Evolutionary conservation across 1,284 basidiomycete species (phyloP).

Genomic region (Meira nashicola): DNA sequence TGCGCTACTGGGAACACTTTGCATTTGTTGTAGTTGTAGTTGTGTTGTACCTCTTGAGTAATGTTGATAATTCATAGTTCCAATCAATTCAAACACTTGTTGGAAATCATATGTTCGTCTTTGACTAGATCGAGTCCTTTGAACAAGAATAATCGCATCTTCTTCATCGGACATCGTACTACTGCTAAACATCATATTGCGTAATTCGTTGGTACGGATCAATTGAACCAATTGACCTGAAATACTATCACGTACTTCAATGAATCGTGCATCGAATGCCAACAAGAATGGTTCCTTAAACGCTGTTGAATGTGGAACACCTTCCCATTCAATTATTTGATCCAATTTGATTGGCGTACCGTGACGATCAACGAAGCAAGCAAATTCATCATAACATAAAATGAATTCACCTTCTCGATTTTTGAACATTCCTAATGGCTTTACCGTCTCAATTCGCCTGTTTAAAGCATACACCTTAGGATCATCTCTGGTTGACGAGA

Average conservation of each 20-base stretch:
- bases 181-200: constrained; percentile 61
- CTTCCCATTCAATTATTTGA: constrained; percentile 88
- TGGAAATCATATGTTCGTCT: constrained; percentile 13
- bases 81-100: constrained; percentile 12
- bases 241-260: constrained; percentile 81
- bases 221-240: constrained; percentile 84
- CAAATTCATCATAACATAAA: constrained; percentile 82
- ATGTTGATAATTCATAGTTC: constrained; percentile 1
- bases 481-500: constrained; percentile 62
- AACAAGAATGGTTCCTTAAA: constrained; percentile 84
- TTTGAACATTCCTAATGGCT: constrained; percentile 87
- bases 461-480: constrained; percentile 67
- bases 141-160: constrained; percentile 12
- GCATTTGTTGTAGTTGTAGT: neutral
- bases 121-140: constrained; percentile 5
- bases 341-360: constrained; percentile 57
- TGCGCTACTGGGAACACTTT: no score
- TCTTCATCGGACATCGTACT: constrained; percentile 10
- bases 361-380: constrained; percentile 61
- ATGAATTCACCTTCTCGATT: constrained; percentile 73
- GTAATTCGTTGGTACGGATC: constrained; percentile 72
- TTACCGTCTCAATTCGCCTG: constrained; percentile 70
- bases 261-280: constrained; percentile 83
- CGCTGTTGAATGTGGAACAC: constrained; percentile 64
- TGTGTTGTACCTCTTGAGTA: neutral